Percentiles rank a stretch among this genome's conserved stretches.
These are phyloP conservation scores for Alectoria sarmentosa DNA, from an alignment of 495 filamentous ascomycete species.

Conservation along the genomic window DNA sequence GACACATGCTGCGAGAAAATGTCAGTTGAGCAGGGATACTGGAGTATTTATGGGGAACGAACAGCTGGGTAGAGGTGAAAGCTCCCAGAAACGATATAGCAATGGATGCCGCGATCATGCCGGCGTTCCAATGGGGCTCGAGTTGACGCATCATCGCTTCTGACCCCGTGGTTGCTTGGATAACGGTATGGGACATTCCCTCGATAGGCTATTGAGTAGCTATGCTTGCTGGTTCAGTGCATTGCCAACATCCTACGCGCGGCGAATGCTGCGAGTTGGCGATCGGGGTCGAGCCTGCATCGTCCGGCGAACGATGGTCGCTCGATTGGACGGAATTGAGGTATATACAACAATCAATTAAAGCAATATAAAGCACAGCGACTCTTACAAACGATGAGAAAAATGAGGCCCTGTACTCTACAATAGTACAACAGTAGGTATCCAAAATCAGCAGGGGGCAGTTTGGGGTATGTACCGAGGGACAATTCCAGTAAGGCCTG, in stretches of 20 bases:
- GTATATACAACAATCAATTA: background rate
- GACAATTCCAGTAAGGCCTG: too few species aligned
- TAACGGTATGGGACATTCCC: too few species aligned
- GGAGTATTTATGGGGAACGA: background rate
- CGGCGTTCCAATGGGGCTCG: constrained; percentile 24
- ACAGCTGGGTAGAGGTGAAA: constrained; percentile 30
- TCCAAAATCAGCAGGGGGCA: too few species aligned
- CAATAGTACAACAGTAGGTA: too few species aligned
- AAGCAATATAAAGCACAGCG: too few species aligned
- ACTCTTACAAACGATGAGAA: background rate
- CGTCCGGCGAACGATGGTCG: background rate
- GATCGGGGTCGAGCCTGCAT: background rate
- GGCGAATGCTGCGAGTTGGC: background rate
- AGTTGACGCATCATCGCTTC: constrained; percentile 14
- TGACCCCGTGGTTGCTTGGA: background rate
- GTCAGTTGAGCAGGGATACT: background rate
- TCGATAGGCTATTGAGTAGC: background rate
- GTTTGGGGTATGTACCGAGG: too few species aligned
- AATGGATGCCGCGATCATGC: constrained; percentile 28
- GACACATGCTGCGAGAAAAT: constrained; percentile 23
- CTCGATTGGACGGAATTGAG: background rate
- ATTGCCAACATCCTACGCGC: background rate
- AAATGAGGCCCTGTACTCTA: too few species aligned
- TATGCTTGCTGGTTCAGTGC: background rate
- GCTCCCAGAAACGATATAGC: constrained; percentile 28